phyloP scores from a whole-genome alignment of 768 basidiomycete species.

The Glaciozyma antarctica region DNA sequence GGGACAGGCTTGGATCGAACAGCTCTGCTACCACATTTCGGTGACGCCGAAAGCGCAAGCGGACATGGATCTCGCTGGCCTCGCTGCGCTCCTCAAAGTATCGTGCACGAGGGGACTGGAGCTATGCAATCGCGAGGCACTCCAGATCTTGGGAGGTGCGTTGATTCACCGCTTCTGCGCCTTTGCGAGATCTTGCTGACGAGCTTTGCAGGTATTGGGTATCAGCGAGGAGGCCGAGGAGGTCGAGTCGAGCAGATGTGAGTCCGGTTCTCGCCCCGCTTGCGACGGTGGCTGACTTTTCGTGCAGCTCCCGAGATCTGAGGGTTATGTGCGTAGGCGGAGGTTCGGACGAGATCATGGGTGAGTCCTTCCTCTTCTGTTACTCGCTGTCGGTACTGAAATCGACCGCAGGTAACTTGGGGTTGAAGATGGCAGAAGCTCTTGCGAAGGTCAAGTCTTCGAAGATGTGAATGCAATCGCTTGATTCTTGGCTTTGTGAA shows the following conservation, averaged over 20 bases:
- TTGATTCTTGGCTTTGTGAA: too few relatives aligned
- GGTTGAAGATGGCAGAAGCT: not conserved
- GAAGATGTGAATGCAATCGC: too few relatives aligned
- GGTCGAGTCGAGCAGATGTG: constrained; percentile 8
- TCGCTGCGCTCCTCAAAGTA: not conserved
- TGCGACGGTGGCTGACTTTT: not conserved
- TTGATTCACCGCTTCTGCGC: too few relatives aligned
- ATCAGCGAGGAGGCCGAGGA: constrained; percentile 2
- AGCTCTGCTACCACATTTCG: not conserved
- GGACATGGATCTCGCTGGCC: constrained; percentile 3
- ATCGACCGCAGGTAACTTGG: too few relatives aligned
- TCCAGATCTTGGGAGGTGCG: constrained; percentile 6
- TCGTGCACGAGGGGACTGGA: constrained; percentile 4
- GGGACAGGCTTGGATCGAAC: not conserved
- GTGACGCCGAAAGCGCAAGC: not conserved
- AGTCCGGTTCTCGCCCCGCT: not conserved
- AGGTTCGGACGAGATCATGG: constrained; percentile 3
- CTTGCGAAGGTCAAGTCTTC: too few relatives aligned
- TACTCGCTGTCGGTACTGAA: too few relatives aligned
- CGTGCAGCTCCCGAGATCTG: not conserved
- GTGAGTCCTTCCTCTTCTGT: not conserved
- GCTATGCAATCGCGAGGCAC: constrained; percentile 3
- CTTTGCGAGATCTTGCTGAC: too few relatives aligned
- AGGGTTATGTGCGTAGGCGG: constrained; percentile 5
- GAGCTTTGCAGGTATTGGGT: not conserved